Conservation (phyloP, 208 protist species). For the Endotrypanum monterogeii region DNA sequence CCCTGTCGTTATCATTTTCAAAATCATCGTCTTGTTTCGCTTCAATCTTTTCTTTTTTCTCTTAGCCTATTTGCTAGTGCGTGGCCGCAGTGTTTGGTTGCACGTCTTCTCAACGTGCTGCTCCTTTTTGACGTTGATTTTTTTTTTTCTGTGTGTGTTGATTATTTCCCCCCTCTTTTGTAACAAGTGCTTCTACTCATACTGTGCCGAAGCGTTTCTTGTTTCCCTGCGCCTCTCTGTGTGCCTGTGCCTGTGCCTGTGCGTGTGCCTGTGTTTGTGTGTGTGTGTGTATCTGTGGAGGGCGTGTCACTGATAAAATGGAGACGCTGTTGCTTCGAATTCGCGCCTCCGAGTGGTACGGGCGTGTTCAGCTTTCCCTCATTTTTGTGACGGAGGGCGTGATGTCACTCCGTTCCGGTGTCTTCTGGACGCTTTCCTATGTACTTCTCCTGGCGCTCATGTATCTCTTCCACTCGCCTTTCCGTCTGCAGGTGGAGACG, state of each 20-base stretch:
- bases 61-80: background rate
- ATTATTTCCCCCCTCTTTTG: background rate
- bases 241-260: too few species aligned
- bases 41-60: background rate
- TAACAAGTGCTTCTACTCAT: too few species aligned
- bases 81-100: too few species aligned
- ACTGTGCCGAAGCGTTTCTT: too few species aligned
- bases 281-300: background rate
- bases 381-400: conserved; percentile 11
- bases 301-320: background rate
- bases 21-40: background rate
- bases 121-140: background rate
- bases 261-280: too few species aligned
- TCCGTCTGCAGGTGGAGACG: conserved; percentile 51
- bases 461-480: conserved; percentile 85
- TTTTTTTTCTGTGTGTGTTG: background rate
- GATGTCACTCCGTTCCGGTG: conserved; percentile 18
- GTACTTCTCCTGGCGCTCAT: conserved; percentile 46
- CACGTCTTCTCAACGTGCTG: background rate
- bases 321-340: background rate
- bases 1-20: background rate
- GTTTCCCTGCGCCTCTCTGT: too few species aligned
- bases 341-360: conserved; percentile 8
- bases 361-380: conserved; percentile 14
- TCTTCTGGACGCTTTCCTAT: conserved; percentile 61